Conservation (phyloP, 495 filamentous ascomycete genomes). For the Penicillium mononematosum region DNA sequence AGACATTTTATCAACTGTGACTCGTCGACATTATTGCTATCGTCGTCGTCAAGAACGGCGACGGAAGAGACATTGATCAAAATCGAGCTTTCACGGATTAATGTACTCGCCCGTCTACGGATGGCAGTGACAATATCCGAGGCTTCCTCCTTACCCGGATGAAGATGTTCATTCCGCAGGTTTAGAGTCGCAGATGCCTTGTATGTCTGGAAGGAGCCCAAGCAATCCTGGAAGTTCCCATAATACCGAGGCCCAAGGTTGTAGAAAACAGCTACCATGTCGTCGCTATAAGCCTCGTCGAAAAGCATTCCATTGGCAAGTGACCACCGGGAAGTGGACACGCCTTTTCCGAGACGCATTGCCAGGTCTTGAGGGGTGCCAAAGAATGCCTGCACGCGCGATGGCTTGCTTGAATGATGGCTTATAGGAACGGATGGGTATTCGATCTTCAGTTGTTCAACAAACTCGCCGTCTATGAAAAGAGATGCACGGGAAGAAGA, state of each 20-base stretch:
- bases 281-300: conserved; percentile 84
- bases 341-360: conserved; percentile 70
- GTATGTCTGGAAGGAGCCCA: conserved; percentile 96
- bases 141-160: conserved; percentile 85
- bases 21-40: conserved; percentile 65
- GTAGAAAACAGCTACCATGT: conserved; percentile 85
- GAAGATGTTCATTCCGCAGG: conserved; percentile 85
- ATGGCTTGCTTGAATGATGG: conserved; percentile 51
- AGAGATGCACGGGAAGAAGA: conserved; percentile 79
- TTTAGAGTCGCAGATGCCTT: conserved; percentile 89
- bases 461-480: conserved; percentile 90
- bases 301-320: conserved; percentile 86
- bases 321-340: conserved; percentile 80
- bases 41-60: conserved; percentile 74
- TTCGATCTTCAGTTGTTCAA: conserved; percentile 83
- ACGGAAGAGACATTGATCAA: conserved; percentile 79
- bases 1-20: conserved; percentile 72
- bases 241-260: conserved; percentile 86
- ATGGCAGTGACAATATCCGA: conserved; percentile 92
- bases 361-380: conserved; percentile 92
- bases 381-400: conserved; percentile 84
- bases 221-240: conserved; percentile 93
- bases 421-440: conserved; percentile 68
- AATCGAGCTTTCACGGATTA: conserved; percentile 81
- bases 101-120: conserved; percentile 71